Evolutionary conservation across 352 stramenopile species (phyloP).

Genomic region (Globisporangium emineosum): DNA sequence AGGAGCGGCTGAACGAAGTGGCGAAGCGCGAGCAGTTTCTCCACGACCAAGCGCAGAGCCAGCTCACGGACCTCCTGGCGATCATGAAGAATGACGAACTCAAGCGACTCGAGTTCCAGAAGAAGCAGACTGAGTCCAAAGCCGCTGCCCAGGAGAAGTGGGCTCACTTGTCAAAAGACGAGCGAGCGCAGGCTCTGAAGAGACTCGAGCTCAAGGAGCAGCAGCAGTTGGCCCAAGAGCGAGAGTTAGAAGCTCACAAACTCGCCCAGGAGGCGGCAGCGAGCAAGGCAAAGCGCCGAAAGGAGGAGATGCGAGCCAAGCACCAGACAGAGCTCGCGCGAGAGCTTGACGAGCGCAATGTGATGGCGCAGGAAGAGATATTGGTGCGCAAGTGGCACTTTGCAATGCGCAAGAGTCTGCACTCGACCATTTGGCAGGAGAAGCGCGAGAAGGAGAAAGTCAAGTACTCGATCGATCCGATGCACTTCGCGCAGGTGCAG

Average conservation of each 20-base stretch:
- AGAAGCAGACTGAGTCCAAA: slow-evolving; percentile 20
- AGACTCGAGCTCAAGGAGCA: slow-evolving; percentile 24
- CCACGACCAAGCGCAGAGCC: slow-evolving; percentile 24
- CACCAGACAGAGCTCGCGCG: slow-evolving; percentile 40
- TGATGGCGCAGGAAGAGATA: slow-evolving; percentile 44
- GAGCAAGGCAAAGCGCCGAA: slow-evolving; percentile 20
- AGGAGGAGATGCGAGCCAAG: slow-evolving; percentile 24
- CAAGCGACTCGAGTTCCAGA: slow-evolving; percentile 30
- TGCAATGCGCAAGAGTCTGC: slow-evolving; percentile 32
- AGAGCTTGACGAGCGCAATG: slow-evolving; percentile 28
- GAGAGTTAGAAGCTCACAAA: slow-evolving; percentile 5
- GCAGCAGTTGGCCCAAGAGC: slow-evolving; percentile 13
- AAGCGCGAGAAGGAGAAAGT: slow-evolving; percentile 49
- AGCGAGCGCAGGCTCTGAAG: slow-evolving; percentile 20
- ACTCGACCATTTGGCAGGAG: slow-evolving; percentile 34
- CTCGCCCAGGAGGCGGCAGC: slow-evolving; percentile 13
- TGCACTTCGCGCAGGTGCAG: slow-evolving; percentile 48
- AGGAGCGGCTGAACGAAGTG: slow-evolving; percentile 32
- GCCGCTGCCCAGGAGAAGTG: slow-evolving; percentile 27
- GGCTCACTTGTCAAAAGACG: slow-evolving; percentile 26
- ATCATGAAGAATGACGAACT: slow-evolving; percentile 27
- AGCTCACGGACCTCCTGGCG: slow-evolving; percentile 24
- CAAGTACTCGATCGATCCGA: slow-evolving; percentile 49
- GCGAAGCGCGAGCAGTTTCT: slow-evolving; percentile 33
- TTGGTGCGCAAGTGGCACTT: slow-evolving; percentile 33